Evolutionary conservation across 2,329 filamentous ascomycete species (phyloP).

Genomic region (Diplodia sapinea): DNA sequence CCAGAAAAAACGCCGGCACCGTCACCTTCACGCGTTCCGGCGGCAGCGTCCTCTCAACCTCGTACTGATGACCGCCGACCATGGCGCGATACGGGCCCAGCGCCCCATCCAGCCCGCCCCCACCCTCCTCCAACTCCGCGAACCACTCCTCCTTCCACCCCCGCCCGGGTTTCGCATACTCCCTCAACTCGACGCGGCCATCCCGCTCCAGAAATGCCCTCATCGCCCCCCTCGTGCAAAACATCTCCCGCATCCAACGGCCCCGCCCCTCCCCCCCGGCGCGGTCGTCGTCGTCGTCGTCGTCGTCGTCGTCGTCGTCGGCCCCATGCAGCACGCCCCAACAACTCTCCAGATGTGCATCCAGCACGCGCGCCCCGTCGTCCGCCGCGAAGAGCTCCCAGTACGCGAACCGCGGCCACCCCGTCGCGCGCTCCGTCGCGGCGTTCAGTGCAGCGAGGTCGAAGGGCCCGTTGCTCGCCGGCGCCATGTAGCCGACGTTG

Average conservation of each 20-base stretch:
- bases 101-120: slow-evolving; percentile 42
- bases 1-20: slow-evolving; percentile 49
- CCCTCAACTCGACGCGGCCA: slow-evolving; percentile 36
- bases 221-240: slow-evolving; percentile 47
- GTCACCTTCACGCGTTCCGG: slow-evolving; percentile 38
- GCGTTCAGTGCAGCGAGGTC: slow-evolving; percentile 39
- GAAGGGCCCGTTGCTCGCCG: slow-evolving; percentile 31
- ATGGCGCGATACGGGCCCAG: slow-evolving; percentile 48
- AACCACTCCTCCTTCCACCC: slow-evolving; percentile 46
- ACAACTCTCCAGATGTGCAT: slow-evolving; percentile 47
- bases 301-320: too few species aligned
- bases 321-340: slow-evolving; percentile 47
- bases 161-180: slow-evolving; percentile 43
- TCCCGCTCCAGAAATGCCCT: slow-evolving; percentile 38
- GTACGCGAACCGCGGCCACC: slow-evolving; percentile 51
- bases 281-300: too few species aligned
- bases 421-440: slow-evolving; percentile 43
- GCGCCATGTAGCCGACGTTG: slow-evolving; percentile 52
- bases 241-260: slow-evolving; percentile 47
- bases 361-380: slow-evolving; percentile 50
- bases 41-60: slow-evolving; percentile 39
- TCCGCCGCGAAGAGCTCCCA: slow-evolving; percentile 54
- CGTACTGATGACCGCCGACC: slow-evolving; percentile 38
- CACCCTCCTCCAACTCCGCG: slow-evolving; percentile 41
- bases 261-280: too few species aligned